Conservation (phyloP, 2,329 filamentous ascomycete genomes). For the Stachybotrys chartarum region DNA sequence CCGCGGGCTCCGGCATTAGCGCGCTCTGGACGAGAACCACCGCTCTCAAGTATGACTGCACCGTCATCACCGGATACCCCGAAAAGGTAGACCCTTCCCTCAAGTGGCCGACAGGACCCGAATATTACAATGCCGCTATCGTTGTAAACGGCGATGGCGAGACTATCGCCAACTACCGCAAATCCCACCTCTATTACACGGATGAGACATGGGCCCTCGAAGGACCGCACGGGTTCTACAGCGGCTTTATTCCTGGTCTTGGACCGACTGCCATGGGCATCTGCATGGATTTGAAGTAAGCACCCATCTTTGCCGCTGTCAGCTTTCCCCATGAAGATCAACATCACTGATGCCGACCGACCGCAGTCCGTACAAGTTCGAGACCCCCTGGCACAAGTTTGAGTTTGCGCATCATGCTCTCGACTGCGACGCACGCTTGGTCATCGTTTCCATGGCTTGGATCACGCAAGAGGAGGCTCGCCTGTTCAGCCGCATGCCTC, state of each 20-base stretch:
- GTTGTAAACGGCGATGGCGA: slow-evolving; percentile 52
- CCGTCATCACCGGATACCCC: slow-evolving; percentile 67
- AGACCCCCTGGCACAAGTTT: slow-evolving; percentile 29
- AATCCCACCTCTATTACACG: slow-evolving; percentile 50
- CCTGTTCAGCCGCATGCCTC: slow-evolving; percentile 36
- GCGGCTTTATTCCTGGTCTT: slow-evolving; percentile 34
- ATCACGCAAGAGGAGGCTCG: slow-evolving; percentile 49
- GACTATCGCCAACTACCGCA: slow-evolving; percentile 54
- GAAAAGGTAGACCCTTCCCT: slow-evolving; percentile 51
- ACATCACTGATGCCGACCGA: background rate
- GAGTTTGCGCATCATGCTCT: slow-evolving; percentile 51
- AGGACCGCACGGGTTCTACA: slow-evolving; percentile 42
- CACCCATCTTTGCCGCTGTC: background rate
- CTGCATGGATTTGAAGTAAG: slow-evolving; percentile 56
- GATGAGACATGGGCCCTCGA: slow-evolving; percentile 58
- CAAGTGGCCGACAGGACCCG: slow-evolving; percentile 42
- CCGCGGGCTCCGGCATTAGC: slow-evolving; percentile 55
- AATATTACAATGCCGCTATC: slow-evolving; percentile 49
- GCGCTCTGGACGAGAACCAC: slow-evolving; percentile 64
- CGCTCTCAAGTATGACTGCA: slow-evolving; percentile 59
- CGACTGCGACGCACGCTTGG: slow-evolving; percentile 47
- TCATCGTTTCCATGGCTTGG: slow-evolving; percentile 75
- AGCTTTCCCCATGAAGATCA: too few species aligned
- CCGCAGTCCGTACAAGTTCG: slow-evolving; percentile 26
- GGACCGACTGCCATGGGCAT: slow-evolving; percentile 52